Percentiles rank a stretch among this genome's conserved stretches.
These are phyloP conservation scores for Talaromyces albobiverticillius DNA, from an alignment of 2,329 filamentous ascomycete genomes.

Conservation along the genomic window DNA sequence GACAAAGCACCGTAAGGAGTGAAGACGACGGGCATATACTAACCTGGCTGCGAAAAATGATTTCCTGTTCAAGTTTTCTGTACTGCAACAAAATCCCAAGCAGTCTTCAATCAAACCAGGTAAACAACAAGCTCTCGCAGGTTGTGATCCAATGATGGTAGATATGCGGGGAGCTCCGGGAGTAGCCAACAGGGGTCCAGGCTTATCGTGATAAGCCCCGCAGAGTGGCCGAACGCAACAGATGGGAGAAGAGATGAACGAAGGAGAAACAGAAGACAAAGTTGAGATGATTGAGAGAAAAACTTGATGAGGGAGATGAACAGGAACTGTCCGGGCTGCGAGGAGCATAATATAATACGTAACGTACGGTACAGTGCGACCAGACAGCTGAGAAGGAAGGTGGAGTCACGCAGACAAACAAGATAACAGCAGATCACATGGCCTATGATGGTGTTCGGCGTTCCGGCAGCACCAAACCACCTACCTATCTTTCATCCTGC, in stretches of 20 bases:
- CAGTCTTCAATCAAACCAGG: neutral
- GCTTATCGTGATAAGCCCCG: conserved; percentile 17
- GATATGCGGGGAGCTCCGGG: conserved; percentile 14
- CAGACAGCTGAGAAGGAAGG: neutral
- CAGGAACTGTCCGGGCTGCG: neutral
- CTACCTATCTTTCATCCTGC: neutral
- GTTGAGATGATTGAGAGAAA: neutral
- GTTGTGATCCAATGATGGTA: too few relatives aligned
- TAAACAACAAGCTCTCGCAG: too few relatives aligned
- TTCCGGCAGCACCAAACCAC: too few relatives aligned
- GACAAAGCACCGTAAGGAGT: neutral
- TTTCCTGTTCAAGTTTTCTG: neutral
- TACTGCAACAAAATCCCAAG: neutral
- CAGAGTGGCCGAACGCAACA: neutral
- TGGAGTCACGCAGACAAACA: neutral
- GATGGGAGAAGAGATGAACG: neutral
- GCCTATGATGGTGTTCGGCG: too few relatives aligned
- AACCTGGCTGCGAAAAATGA: neutral
- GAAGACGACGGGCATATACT: too few relatives aligned
- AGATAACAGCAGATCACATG: conserved; percentile 5
- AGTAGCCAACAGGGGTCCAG: neutral
- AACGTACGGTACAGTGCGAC: too few relatives aligned
- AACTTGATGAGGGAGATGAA: neutral
- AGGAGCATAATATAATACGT: neutral
- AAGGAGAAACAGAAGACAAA: neutral